phyloP scores from a whole-genome alignment of 1,284 basidiomycete genomes.

The Gymnopus androsaceus region DNA sequence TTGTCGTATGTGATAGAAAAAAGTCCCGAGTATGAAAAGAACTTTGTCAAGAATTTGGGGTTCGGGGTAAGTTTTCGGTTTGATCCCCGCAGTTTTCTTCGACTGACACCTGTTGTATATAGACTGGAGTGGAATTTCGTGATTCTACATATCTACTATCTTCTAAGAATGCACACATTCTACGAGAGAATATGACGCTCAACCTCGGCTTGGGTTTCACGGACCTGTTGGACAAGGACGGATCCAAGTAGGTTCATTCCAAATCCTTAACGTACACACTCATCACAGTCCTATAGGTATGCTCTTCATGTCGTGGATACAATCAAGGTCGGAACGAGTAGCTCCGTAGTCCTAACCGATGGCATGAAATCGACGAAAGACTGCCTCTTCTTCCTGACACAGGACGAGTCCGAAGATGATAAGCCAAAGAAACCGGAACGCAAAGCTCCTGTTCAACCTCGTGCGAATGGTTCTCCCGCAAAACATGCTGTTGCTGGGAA shows the following conservation, averaged over 20 bases:
- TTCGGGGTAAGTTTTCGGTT: conserved; percentile 69
- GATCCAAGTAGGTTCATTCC: conserved; percentile 61
- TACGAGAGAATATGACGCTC: conserved; percentile 85
- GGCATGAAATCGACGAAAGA: conserved; percentile 84
- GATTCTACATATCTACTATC: conserved; percentile 86
- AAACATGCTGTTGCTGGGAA: conserved; percentile 84
- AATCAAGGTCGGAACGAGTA: conserved; percentile 74
- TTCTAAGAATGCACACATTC: conserved; percentile 72
- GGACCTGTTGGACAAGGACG: conserved; percentile 75
- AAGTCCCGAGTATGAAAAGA: conserved; percentile 79
- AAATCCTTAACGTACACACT: conserved; percentile 1
- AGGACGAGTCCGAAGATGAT: conserved; percentile 54
- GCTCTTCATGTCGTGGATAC: conserved; percentile 91
- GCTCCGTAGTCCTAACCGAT: conserved; percentile 77
- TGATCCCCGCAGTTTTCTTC: not conserved
- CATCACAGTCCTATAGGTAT: conserved; percentile 56
- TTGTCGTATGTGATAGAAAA: conserved; percentile 75
- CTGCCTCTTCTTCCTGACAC: conserved; percentile 83
- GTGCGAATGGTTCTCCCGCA: conserved; percentile 61
- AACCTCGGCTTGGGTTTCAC: conserved; percentile 85
- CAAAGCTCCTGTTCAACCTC: conserved; percentile 54
- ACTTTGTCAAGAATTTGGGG: conserved; percentile 89
- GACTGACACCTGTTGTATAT: conserved; percentile 21
- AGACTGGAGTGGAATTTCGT: conserved; percentile 95
- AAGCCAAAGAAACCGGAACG: conserved; percentile 58